A percentile compares a stretch with the other conserved stretches of the same genome.
These are phyloP conservation scores for Tympanopsis confertula DNA, from an alignment of 2,329 filamentous ascomycete species.

Conservation along the genomic window DNA sequence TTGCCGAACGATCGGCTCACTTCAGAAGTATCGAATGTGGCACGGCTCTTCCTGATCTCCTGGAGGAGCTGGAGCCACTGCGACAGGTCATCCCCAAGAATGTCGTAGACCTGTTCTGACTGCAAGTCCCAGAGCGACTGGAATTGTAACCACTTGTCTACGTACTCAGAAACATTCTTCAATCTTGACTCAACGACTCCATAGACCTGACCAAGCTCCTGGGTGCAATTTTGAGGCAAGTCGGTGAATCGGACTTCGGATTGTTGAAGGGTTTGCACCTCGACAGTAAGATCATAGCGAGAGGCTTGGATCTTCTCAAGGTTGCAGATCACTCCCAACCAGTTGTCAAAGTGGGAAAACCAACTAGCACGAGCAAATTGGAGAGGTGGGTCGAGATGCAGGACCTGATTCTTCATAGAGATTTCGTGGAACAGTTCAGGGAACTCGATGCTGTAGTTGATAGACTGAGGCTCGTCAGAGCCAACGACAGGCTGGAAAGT, in stretches of 20 bases:
- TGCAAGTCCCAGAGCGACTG: conserved; percentile 97
- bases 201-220: conserved; percentile 70
- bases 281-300: conserved; percentile 78
- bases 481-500: conserved; percentile 37
- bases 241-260: conserved; percentile 65
- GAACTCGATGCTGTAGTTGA: conserved; percentile 29
- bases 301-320: conserved; percentile 89
- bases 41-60: conserved; percentile 87
- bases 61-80: conserved; percentile 93
- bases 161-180: conserved; percentile 67
- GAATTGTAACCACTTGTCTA: conserved; percentile 97
- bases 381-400: conserved; percentile 87
- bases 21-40: conserved; percentile 95
- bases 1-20: conserved; percentile 87
- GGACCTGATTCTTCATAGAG: conserved; percentile 94
- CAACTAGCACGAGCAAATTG: conserved; percentile 87
- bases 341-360: conserved; percentile 84
- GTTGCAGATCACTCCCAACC: conserved; percentile 87
- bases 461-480: conserved; percentile 28
- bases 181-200: conserved; percentile 74
- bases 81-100: conserved; percentile 79
- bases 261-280: conserved; percentile 49
- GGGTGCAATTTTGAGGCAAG: conserved; percentile 72
- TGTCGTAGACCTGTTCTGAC: conserved; percentile 86
- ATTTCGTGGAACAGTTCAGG: conserved; percentile 78